These are phyloP conservation scores for Chalciporus sphaerocephalus DNA, from an alignment of 768 basidiomycete genomes.

Conservation along the genomic window DNA sequence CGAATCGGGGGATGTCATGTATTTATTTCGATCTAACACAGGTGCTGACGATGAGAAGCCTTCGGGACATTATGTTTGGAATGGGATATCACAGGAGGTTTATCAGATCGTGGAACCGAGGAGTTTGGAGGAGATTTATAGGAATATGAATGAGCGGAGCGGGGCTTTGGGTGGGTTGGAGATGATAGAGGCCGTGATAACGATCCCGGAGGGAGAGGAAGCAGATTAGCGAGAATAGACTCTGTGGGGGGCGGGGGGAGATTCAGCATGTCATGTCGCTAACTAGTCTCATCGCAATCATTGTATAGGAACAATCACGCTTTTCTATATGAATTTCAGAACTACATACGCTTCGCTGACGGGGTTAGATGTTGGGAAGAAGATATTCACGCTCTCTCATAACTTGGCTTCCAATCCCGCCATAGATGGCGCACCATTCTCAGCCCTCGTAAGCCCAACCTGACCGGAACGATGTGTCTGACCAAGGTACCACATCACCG, in stretches of 20 bases:
- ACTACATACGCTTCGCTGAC: too few species aligned
- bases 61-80: background rate
- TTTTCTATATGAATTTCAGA: too few species aligned
- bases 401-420: background rate
- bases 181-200: background rate
- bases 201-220: background rate
- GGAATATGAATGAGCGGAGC: background rate
- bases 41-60: too few species aligned
- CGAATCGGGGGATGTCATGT: background rate
- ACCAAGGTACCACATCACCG: slow-evolving; percentile 31
- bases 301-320: too few species aligned
- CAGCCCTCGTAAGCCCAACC: background rate
- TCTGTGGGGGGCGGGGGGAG: too few species aligned
- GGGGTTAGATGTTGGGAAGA: too few species aligned
- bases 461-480: slow-evolving; percentile 1
- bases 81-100: background rate
- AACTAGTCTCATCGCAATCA: too few species aligned
- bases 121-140: background rate
- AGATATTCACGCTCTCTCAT: too few species aligned
- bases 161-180: background rate
- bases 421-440: background rate
- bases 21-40: background rate
- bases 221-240: background rate
- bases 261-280: too few species aligned
- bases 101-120: background rate